Conservation (phyloP, 1,284 basidiomycete species). For the Boletus nobilissimus region DNA sequence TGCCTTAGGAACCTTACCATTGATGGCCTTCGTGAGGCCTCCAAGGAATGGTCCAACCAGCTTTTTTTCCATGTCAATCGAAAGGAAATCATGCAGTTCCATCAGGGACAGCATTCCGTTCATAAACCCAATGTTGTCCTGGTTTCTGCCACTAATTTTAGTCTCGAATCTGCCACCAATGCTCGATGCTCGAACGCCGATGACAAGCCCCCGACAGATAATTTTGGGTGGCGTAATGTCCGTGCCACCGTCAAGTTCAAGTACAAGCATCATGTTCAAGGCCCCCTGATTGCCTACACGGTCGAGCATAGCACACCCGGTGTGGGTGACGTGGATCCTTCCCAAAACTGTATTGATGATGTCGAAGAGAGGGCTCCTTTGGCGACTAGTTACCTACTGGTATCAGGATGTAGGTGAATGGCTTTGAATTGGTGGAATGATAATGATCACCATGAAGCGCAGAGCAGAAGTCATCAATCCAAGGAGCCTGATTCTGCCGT, state of each 20-base stretch:
- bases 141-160: background rate
- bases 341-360: too few species aligned
- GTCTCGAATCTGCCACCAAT: background rate
- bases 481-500: background rate
- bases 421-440: background rate
- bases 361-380: background rate
- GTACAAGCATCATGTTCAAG: background rate
- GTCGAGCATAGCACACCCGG: too few species aligned
- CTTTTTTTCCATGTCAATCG: background rate
- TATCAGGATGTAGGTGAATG: background rate
- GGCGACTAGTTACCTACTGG: background rate
- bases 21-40: background rate
- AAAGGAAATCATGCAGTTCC: background rate
- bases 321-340: too few species aligned
- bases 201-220: background rate
- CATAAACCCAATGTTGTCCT: conserved; percentile 1
- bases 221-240: background rate
- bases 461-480: background rate
- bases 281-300: too few species aligned
- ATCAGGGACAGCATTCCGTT: background rate
- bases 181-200: background rate
- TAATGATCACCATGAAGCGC: background rate
- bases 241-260: background rate
- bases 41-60: background rate
- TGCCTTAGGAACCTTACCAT: background rate